phyloP scores from a whole-genome alignment of 2,329 filamentous ascomycete species.

The Xylaria sp. region DNA sequence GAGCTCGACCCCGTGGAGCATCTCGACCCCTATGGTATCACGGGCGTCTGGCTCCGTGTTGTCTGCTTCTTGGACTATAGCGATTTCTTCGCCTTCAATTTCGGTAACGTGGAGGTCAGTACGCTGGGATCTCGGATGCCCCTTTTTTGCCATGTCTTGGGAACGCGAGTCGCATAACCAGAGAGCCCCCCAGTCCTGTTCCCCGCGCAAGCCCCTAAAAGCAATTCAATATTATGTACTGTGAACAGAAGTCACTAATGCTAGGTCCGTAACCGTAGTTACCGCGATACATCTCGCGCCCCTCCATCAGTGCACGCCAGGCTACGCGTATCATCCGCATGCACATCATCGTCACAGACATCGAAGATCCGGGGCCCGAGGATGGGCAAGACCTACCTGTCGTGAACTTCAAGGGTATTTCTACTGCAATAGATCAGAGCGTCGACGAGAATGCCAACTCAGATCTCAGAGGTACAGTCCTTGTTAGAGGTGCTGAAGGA shows the following conservation, averaged over 20 bases:
- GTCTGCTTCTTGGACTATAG: slow-evolving; percentile 67
- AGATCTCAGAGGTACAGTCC: slow-evolving; percentile 61
- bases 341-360: slow-evolving; percentile 64
- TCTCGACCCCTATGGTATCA: slow-evolving; percentile 72
- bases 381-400: slow-evolving; percentile 66
- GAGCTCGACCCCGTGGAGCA: slow-evolving; percentile 51
- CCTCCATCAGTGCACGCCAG: slow-evolving; percentile 65
- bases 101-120: no score
- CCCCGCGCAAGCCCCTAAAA: no score
- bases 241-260: no score
- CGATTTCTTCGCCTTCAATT: slow-evolving; percentile 77
- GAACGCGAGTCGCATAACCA: no score
- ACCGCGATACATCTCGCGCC: slow-evolving; percentile 51
- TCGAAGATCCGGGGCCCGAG: slow-evolving; percentile 63
- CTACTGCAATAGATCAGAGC: slow-evolving; percentile 64
- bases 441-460: slow-evolving; percentile 74
- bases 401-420: slow-evolving; percentile 70
- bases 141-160: no score
- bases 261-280: slow-evolving; percentile 46
- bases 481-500: slow-evolving; percentile 36
- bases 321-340: slow-evolving; percentile 74
- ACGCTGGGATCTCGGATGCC: no score
- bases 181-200: no score
- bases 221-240: no score
- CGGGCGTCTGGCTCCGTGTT: slow-evolving; percentile 72